A percentile compares a stretch with the other conserved stretches of the same genome.
These are phyloP conservation scores for Paecilomyces niveus DNA, from an alignment of 2,329 filamentous ascomycete species.

Conservation along the genomic window DNA sequence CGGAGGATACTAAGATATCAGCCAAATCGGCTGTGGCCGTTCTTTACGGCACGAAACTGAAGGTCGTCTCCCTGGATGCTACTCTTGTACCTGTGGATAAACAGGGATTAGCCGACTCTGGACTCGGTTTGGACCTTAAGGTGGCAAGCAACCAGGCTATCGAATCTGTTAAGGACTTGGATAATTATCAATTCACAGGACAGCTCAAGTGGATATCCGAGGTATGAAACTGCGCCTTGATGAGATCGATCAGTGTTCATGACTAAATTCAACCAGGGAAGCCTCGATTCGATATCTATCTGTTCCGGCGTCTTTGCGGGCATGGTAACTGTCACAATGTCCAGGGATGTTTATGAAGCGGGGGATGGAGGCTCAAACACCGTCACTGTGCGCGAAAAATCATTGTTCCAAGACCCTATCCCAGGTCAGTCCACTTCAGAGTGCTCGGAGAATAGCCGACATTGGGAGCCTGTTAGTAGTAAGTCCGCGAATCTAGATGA, in stretches of 20 bases:
- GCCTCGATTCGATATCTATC: constrained; percentile 14
- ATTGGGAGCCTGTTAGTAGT: constrained; percentile 31
- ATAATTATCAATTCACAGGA: constrained; percentile 17
- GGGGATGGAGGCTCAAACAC: neutral
- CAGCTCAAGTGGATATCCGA: constrained; percentile 24
- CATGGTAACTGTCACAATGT: constrained; percentile 16
- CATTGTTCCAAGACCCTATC: constrained; percentile 12
- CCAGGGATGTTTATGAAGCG: constrained; percentile 10
- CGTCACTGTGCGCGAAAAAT: constrained; percentile 10
- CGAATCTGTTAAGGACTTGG: constrained; percentile 3
- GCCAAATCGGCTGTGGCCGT: constrained; percentile 20
- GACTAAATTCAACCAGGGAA: constrained; percentile 11
- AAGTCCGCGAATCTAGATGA: constrained; percentile 1
- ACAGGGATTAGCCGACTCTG: neutral
- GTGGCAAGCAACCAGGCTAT: constrained; percentile 9
- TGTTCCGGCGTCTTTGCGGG: constrained; percentile 17
- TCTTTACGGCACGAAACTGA: constrained; percentile 21
- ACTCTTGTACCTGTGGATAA: constrained; percentile 4
- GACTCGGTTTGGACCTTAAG: constrained; percentile 6
- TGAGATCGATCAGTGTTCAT: neutral
- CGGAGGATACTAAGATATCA: constrained; percentile 1
- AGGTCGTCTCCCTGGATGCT: constrained; percentile 17
- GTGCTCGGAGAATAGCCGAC: constrained; percentile 6
- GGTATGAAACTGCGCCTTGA: constrained; percentile 14
- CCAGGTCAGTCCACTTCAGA: constrained; percentile 4